These are phyloP conservation scores for Leccinum longicurvipes DNA, from an alignment of 768 basidiomycete species.

Conservation along the genomic window DNA sequence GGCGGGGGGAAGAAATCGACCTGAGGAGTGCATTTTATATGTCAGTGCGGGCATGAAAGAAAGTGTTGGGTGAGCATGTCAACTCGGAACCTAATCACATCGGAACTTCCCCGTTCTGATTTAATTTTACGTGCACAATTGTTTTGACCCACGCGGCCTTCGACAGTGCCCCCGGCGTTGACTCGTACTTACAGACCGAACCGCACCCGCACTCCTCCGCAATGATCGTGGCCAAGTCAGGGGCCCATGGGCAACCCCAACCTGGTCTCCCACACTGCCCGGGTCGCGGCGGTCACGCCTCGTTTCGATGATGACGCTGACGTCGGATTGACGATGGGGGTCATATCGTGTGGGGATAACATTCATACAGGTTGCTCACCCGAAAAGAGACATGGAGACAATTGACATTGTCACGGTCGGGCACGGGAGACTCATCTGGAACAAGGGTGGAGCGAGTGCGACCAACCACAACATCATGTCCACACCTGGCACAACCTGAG, in stretches of 20 bases:
- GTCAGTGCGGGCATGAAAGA: not conserved
- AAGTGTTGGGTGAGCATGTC: not conserved
- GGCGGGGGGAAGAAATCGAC: not conserved
- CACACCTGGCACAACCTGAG: not conserved
- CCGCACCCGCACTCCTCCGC: constrained; percentile 8
- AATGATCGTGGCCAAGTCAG: constrained; percentile 24
- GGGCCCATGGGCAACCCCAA: not conserved
- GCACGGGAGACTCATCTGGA: constrained; percentile 1
- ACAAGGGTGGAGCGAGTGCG: constrained; percentile 8
- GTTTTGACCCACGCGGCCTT: not conserved
- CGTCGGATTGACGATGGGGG: not conserved
- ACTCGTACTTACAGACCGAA: not conserved
- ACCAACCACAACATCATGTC: not conserved
- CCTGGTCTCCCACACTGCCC: not conserved
- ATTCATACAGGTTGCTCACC: not conserved
- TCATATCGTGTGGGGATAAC: not conserved
- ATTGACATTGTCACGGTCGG: constrained; percentile 2
- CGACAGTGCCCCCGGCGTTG: not conserved
- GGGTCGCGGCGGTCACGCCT: not conserved
- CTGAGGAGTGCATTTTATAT: not conserved
- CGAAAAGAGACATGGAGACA: constrained; percentile 10
- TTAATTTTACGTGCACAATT: not conserved
- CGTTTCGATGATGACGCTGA: not conserved
- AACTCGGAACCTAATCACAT: not conserved
- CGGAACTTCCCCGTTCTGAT: not conserved